A percentile compares a stretch with the other conserved stretches of the same genome.
These are phyloP conservation scores for Diaporthe citriasiana DNA, from an alignment of 2,329 filamentous ascomycete species.

Conservation along the genomic window DNA sequence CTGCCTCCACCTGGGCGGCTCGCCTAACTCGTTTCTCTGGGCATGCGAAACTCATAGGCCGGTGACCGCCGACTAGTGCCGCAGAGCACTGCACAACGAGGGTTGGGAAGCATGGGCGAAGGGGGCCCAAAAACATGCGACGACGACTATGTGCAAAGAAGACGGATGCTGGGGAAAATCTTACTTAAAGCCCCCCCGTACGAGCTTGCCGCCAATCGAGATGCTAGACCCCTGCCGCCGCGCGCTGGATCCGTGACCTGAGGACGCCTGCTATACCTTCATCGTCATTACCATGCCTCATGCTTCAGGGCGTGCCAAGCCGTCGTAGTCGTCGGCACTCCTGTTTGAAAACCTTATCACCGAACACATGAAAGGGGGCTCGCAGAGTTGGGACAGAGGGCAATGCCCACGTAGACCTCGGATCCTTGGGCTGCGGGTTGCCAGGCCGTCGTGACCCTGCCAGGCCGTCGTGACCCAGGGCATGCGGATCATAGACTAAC, in stretches of 20 bases:
- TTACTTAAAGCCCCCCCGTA: background rate
- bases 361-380: background rate
- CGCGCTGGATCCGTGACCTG: constrained; percentile 19
- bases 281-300: constrained; percentile 14
- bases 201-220: constrained; percentile 20
- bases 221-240: constrained; percentile 11
- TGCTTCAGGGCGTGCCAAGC: constrained; percentile 33
- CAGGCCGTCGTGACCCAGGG: background rate
- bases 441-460: constrained; percentile 7
- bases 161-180: constrained; percentile 14
- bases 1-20: constrained; percentile 17
- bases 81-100: background rate
- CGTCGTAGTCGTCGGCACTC: constrained; percentile 18
- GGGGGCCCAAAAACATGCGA: constrained; percentile 13
- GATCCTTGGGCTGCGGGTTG: constrained; percentile 9
- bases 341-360: constrained; percentile 15
- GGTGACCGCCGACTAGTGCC: constrained; percentile 21
- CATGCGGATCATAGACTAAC: constrained; percentile 33
- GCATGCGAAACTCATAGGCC: constrained; percentile 18
- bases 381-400: background rate
- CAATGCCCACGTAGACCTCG: background rate
- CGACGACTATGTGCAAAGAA: background rate
- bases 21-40: constrained; percentile 6
- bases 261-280: constrained; percentile 15
- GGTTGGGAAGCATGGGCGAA: background rate